Conservation (phyloP, 2,329 filamentous ascomycete genomes). For the Diaporthe vaccinii region DNA sequence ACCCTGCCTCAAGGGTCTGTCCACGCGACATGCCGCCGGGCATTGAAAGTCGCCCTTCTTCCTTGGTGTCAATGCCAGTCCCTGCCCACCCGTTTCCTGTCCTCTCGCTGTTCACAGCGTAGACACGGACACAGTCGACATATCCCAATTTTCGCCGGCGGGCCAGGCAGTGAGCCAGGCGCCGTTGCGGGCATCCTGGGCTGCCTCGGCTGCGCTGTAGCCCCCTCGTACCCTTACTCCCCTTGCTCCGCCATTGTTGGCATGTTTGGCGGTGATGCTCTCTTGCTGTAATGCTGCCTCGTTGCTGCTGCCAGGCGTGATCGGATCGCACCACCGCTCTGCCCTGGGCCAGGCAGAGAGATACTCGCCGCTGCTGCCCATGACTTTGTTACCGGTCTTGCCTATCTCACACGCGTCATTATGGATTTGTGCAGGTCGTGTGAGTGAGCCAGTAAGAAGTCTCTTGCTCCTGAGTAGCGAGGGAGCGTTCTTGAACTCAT, state of each 20-base stretch:
- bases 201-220: conserved; percentile 47
- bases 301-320: background rate
- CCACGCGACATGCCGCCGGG: background rate
- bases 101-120: background rate
- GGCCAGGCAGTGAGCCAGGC: conserved; percentile 49
- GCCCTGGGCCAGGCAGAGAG: conserved; percentile 6
- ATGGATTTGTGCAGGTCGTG: background rate
- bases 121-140: background rate
- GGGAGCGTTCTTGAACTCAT: background rate
- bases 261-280: background rate
- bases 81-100: background rate
- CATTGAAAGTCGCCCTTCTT: background rate
- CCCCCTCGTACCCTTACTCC: conserved; percentile 45
- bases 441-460: background rate
- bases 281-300: background rate
- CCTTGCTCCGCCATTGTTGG: background rate
- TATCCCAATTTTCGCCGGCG: conserved; percentile 42
- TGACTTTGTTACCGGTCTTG: background rate
- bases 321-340: background rate
- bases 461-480: background rate
- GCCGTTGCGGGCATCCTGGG: conserved; percentile 43
- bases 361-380: conserved; percentile 1
- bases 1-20: background rate
- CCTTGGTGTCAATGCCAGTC: background rate
- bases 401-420: background rate